Evolutionary conservation across 805 yeast species (phyloP).

Genomic region (Metschnikowia noctiluminum): DNA sequence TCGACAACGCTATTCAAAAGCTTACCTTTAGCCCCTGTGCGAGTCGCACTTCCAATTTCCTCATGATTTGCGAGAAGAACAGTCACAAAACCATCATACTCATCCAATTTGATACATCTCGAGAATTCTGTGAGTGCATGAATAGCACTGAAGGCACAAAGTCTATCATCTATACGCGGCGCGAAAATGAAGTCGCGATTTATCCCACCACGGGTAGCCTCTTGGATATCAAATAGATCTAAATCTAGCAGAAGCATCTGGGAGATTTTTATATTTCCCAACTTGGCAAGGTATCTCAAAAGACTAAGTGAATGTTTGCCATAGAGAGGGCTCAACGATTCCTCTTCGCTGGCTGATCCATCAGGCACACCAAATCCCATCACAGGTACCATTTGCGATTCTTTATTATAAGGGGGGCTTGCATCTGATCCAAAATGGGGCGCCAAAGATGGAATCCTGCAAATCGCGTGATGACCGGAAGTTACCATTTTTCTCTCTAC

Average conservation of each 20-base stretch:
- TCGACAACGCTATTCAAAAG: conserved; percentile 24
- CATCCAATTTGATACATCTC: conserved; percentile 10
- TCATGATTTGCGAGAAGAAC: conserved; percentile 40
- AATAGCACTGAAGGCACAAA: conserved; percentile 39
- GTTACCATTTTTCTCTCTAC: conserved; percentile 26
- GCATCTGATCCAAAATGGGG: conserved; percentile 33
- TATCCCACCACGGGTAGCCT: conserved; percentile 37
- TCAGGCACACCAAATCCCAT: conserved; percentile 23
- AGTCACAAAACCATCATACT: conserved; percentile 27
- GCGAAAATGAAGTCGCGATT: conserved; percentile 36
- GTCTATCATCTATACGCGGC: conserved; percentile 40
- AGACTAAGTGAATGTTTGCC: conserved; percentile 31
- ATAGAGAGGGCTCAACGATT: conserved; percentile 24
- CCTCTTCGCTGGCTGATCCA: conserved; percentile 26
- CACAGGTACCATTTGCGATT: conserved; percentile 40
- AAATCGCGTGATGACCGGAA: conserved; percentile 36
- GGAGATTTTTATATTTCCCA: conserved; percentile 21
- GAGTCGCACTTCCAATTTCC: conserved; percentile 38
- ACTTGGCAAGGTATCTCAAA: conserved; percentile 29
- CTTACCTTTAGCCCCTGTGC: conserved; percentile 40
- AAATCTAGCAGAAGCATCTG: conserved; percentile 32
- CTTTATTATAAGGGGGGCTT: conserved; percentile 29
- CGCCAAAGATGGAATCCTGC: conserved; percentile 39
- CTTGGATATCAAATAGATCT: conserved; percentile 36
- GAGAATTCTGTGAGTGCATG: conserved; percentile 26